Evolutionary conservation across 2,329 filamentous ascomycete genomes (phyloP).

Genomic region (Sporothrix inflata): DNA sequence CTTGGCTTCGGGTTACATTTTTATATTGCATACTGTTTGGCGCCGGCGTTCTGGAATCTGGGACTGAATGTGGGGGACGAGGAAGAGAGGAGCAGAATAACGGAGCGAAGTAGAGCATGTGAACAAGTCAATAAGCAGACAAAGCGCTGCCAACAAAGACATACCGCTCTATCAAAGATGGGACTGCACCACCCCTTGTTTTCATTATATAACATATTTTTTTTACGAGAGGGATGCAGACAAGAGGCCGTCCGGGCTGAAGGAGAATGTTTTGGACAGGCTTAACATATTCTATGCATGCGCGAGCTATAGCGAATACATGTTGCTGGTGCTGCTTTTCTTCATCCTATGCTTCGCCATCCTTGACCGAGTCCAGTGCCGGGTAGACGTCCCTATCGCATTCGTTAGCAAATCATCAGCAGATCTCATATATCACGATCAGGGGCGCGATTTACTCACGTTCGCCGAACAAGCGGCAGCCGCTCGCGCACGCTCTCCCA

Average conservation of each 20-base stretch:
- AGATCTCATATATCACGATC: neutral
- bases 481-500: constrained; percentile 53
- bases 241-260: too few relatives aligned
- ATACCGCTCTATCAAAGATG: neutral
- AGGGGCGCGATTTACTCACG: constrained; percentile 48
- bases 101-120: neutral
- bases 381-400: constrained; percentile 32
- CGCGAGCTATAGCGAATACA: neutral
- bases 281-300: neutral
- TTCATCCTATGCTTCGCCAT: neutral
- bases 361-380: constrained; percentile 18
- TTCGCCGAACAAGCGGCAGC: constrained; percentile 58
- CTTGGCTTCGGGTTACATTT: constrained; percentile 10
- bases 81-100: neutral
- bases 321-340: neutral
- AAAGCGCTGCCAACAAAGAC: neutral
- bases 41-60: constrained; percentile 25
- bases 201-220: neutral
- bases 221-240: neutral
- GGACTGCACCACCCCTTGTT: neutral
- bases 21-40: constrained; percentile 30
- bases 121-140: neutral
- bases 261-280: neutral
- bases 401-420: neutral
- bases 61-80: neutral